These are phyloP conservation scores for Hibiscus tridactylites DNA, from an alignment of 345 rosid species.

Conservation along the genomic window DNA sequence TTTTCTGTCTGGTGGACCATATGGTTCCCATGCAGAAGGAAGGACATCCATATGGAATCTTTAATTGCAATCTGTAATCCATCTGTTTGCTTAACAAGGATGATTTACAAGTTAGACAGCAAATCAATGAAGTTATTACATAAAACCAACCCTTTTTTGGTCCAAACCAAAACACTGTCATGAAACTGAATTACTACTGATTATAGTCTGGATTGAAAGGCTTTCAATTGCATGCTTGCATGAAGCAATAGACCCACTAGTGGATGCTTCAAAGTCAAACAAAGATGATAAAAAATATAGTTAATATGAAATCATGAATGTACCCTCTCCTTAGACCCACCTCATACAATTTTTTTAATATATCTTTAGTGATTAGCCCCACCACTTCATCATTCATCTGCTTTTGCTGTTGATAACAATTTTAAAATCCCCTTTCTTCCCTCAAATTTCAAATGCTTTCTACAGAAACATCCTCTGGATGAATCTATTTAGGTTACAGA, in stretches of 20 bases:
- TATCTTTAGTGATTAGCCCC: conserved; percentile 2
- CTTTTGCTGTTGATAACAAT: neutral
- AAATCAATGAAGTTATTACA: neutral
- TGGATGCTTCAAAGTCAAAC: conserved; percentile 7
- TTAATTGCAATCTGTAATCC: neutral
- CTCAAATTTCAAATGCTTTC: neutral
- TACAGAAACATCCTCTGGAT: neutral
- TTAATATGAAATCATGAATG: conserved; percentile 11
- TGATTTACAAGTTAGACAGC: neutral
- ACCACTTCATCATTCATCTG: conserved; percentile 8
- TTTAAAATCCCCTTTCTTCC: neutral
- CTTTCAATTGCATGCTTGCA: neutral
- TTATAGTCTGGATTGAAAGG: neutral
- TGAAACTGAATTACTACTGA: neutral
- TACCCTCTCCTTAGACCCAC: conserved; percentile 7
- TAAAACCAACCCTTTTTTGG: neutral
- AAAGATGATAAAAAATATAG: neutral
- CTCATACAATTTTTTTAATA: neutral
- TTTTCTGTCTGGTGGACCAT: neutral
- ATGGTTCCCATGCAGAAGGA: neutral
- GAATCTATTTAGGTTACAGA: neutral
- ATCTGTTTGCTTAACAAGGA: neutral
- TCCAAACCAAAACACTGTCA: neutral
- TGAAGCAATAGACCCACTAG: neutral
- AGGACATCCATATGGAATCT: neutral